Conservation (phyloP, 257 asterid genomes). For the Solanum chilense region DNA sequence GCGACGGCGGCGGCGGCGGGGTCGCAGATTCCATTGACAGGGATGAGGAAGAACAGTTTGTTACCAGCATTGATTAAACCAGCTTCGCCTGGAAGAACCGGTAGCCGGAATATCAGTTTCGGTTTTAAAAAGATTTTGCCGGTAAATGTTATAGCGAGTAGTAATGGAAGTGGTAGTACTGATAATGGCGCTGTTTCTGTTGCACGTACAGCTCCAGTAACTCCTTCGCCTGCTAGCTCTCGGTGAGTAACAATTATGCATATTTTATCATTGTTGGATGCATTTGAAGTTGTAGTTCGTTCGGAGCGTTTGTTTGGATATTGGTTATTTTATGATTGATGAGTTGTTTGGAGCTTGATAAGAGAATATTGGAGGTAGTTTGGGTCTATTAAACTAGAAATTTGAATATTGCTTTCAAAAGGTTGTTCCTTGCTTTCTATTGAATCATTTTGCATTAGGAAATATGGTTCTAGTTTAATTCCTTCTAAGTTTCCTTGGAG, state of each 20-base stretch:
- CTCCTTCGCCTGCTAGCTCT: constrained; percentile 13
- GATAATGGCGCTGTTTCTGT: constrained; percentile 28
- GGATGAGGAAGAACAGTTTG: constrained; percentile 13
- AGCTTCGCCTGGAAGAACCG: constrained; percentile 7
- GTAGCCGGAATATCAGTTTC: constrained; percentile 10
- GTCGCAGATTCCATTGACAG: constrained; percentile 16
- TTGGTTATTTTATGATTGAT: not conserved
- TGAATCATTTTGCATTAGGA: not conserved
- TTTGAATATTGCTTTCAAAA: not conserved
- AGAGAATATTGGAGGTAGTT: not conserved
- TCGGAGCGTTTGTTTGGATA: not conserved
- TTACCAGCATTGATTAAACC: constrained; percentile 17
- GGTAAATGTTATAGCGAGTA: constrained; percentile 3
- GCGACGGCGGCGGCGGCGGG: constrained; percentile 11
- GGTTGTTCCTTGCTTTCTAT: not conserved
- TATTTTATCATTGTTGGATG: not conserved
- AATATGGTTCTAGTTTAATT: not conserved
- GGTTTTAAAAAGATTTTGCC: not conserved
- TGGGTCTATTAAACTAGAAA: not conserved
- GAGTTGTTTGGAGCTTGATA: not conserved
- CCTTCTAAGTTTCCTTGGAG: not conserved
- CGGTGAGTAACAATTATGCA: not conserved
- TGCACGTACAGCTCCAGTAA: constrained; percentile 9
- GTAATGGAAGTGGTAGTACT: constrained; percentile 11
- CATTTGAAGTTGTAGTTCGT: not conserved